Evolutionary conservation across 495 filamentous ascomycete species (phyloP).

Genomic region (Aspergillus sclerotiicarbonarius): DNA sequence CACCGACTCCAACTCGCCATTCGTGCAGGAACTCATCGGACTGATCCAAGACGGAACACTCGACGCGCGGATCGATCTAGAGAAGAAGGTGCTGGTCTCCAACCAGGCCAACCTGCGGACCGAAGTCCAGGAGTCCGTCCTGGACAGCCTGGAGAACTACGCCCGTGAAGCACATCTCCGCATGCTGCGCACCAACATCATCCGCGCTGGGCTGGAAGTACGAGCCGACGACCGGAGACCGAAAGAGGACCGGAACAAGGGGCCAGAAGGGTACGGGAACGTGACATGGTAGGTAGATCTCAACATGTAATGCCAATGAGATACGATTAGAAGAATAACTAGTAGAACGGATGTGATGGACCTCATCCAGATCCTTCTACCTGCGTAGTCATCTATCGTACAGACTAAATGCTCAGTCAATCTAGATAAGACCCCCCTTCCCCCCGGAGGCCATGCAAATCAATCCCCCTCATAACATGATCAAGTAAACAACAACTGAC

Average conservation of each 20-base stretch:
- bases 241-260: constrained; percentile 11
- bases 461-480: too few relatives aligned
- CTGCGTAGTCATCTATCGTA: too few relatives aligned
- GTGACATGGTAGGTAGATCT: too few relatives aligned
- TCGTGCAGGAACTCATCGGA: constrained; percentile 70
- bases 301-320: constrained; percentile 12
- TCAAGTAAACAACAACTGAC: too few relatives aligned
- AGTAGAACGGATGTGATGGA: too few relatives aligned
- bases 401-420: too few relatives aligned
- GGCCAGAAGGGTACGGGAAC: constrained; percentile 8
- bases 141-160: constrained; percentile 67
- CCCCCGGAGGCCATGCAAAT: too few relatives aligned
- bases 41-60: constrained; percentile 73
- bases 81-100: constrained; percentile 73
- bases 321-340: background rate
- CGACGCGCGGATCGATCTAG: constrained; percentile 80
- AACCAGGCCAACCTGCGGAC: constrained; percentile 61
- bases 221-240: constrained; percentile 25
- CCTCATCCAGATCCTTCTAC: too few relatives aligned
- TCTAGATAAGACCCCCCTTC: too few relatives aligned
- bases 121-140: constrained; percentile 63
- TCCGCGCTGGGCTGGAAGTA: constrained; percentile 73
- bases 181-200: constrained; percentile 70
- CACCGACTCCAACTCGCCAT: constrained; percentile 48
- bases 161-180: constrained; percentile 71